A percentile compares a stretch with the other conserved stretches of the same genome.
phyloP scores from a whole-genome alignment of 805 yeast genomes.

The Wickerhamomyces rabaulensis region DNA sequence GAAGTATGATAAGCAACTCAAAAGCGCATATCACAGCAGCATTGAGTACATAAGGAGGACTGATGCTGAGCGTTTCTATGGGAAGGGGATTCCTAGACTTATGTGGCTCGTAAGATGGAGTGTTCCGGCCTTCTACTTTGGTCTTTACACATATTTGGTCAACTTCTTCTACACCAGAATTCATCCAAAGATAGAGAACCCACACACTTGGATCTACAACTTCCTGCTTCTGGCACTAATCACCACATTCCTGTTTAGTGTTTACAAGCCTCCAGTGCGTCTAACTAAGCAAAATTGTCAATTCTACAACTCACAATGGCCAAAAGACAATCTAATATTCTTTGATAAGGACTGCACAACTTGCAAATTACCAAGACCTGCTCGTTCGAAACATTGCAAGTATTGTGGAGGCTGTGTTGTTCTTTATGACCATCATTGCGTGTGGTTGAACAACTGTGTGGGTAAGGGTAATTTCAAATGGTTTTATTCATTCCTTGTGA shows the following conservation, averaged over 20 bases:
- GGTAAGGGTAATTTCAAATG: constrained; percentile 60
- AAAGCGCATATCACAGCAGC: background rate
- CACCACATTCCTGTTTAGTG: constrained; percentile 7
- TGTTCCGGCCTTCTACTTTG: constrained; percentile 17
- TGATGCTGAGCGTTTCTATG: background rate
- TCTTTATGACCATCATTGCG: constrained; percentile 70
- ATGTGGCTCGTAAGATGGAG: constrained; percentile 10
- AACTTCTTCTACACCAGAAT: constrained; percentile 11
- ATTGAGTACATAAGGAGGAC: background rate
- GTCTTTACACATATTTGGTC: constrained; percentile 9
- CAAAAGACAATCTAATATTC: constrained; percentile 17
- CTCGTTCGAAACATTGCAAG: constrained; percentile 72
- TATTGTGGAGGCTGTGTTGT: constrained; percentile 60
- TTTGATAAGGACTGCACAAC: constrained; percentile 37
- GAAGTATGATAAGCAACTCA: background rate
- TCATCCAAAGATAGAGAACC: constrained; percentile 11
- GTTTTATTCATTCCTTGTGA: constrained; percentile 50
- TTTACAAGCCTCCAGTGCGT: constrained; percentile 12
- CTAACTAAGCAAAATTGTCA: constrained; percentile 1
- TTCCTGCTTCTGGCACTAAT: constrained; percentile 4
- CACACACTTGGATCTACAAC: constrained; percentile 14
- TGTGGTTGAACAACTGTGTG: constrained; percentile 70
- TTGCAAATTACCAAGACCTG: constrained; percentile 60
- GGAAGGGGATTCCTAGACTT: background rate
- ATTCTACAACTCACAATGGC: constrained; percentile 4